A percentile compares a stretch with the other conserved stretches of the same genome.
phyloP scores from a whole-genome alignment of 1,284 basidiomycete species.

The Cutaneotrichosporon cutaneum region DNA sequence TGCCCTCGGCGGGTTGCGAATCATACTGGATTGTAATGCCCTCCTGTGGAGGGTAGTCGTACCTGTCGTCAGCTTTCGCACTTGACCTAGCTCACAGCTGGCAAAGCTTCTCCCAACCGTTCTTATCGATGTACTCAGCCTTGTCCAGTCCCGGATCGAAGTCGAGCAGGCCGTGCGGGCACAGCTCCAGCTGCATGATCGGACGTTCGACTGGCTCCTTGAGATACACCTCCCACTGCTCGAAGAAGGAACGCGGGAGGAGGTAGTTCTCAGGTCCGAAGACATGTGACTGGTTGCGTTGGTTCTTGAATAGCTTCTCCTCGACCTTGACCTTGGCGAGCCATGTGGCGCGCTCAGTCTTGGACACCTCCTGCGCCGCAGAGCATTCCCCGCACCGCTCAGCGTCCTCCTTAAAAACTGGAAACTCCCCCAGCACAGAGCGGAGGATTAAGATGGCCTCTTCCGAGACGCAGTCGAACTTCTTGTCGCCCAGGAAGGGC shows the following conservation, averaged over 20 bases:
- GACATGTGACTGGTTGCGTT: conserved; percentile 11
- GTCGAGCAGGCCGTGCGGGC: conserved; percentile 41
- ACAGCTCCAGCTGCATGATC: conserved; percentile 26
- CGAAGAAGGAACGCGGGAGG: conserved; percentile 29
- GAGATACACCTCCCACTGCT: conserved; percentile 30
- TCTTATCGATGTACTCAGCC: conserved; percentile 20
- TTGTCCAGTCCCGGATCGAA: conserved; percentile 37
- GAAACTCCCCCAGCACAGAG: conserved; percentile 37
- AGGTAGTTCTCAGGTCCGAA: conserved; percentile 31
- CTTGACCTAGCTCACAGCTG: conserved; percentile 36
- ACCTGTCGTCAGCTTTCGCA: conserved; percentile 18
- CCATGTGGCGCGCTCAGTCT: conserved; percentile 8
- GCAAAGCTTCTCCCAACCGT: conserved; percentile 32
- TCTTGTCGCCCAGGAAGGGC: conserved; percentile 12
- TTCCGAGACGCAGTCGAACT: conserved; percentile 15
- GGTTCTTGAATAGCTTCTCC: conserved; percentile 9
- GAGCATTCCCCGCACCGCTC: conserved; percentile 26
- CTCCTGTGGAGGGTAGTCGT: conserved; percentile 23
- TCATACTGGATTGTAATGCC: conserved; percentile 27
- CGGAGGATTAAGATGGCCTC: conserved; percentile 24
- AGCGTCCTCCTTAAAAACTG: conserved; percentile 14
- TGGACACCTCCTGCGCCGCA: background rate
- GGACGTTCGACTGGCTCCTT: conserved; percentile 14
- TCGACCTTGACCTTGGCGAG: conserved; percentile 13
- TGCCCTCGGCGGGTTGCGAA: conserved; percentile 4